Evolutionary conservation across 1,284 basidiomycete species (phyloP), one percentile per base, ranked within the genome.

Genomic region (Anthracocystis walkeri): DNA sequence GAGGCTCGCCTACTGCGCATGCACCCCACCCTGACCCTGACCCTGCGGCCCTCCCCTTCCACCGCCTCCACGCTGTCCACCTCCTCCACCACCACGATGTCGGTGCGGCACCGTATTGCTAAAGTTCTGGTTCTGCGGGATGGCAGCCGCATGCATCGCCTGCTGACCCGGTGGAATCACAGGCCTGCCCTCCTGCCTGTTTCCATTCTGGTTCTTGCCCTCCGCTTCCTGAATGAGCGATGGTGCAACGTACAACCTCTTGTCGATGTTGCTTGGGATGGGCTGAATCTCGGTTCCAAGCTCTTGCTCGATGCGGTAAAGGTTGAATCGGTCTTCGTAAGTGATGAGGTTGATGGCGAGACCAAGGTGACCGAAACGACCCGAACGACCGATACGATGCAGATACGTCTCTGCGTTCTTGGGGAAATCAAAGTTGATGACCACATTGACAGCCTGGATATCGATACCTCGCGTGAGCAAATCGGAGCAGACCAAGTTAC

Each of bases 401-500:
- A 99, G 90, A 87, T 99, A 99, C 3, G 95, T 97, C 87, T 99
- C 96, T 63, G 93, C 93, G 84, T 96, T 97, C 89, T 97, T 97
- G 71, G 96, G 96, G 87, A 99, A 97, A 86, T 97, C 95, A 86
- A 99, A 99, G 88, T 98, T 98, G 89, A 99, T 98, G 83, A 99
- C 96, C 82, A 98, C 96, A 86, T 99, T 99, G 75, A 99, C 96
- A 49, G 96, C 96, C 88, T 98, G 95, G 85, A 99, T 98, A 87
- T 98, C 97, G 87, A 99, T 99, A 89, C 96, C 96, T 82, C 97
- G 93, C 10, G 96, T 99, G 82, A 99, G 90, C 70, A 99, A 90
- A 87, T 99, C 89, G 27, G 90, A 90, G 88, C 97, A 99, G 83
- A 99, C 96, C 76, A 99, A 90, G 87, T 98, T 99, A 79, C 96